Evolutionary conservation across 192 early-diverging fungal genomes (phyloP).

Genomic region (Physocladia obscura): DNA sequence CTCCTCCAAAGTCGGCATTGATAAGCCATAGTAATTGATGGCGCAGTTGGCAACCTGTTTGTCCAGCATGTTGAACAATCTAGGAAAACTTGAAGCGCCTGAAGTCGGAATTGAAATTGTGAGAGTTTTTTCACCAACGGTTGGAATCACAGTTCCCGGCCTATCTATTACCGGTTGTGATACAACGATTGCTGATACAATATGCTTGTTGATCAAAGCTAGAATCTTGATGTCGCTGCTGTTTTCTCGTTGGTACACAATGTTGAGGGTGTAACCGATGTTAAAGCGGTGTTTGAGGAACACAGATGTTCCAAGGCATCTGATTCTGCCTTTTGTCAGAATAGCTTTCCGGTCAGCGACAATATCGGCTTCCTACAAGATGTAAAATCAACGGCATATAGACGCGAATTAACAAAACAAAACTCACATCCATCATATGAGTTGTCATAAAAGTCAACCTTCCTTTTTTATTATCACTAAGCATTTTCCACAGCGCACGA

Average conservation of each 20-base stretch:
- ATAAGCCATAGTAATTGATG: slow-evolving; percentile 54
- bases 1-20: slow-evolving; percentile 61
- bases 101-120: slow-evolving; percentile 40
- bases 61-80: slow-evolving; percentile 52
- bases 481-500: slow-evolving; percentile 58
- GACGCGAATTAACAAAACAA: not conserved
- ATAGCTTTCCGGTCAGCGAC: slow-evolving; percentile 63
- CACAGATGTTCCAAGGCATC: slow-evolving; percentile 62
- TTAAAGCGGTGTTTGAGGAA: slow-evolving; percentile 70
- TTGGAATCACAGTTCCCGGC: not conserved
- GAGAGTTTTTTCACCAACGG: slow-evolving; percentile 44
- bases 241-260: not conserved
- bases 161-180: slow-evolving; percentile 16
- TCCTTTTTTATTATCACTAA: slow-evolving; percentile 56
- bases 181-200: slow-evolving; percentile 24
- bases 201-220: slow-evolving; percentile 35
- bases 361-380: slow-evolving; percentile 70
- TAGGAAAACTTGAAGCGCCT: slow-evolving; percentile 42
- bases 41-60: slow-evolving; percentile 28
- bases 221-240: slow-evolving; percentile 40
- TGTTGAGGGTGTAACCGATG: slow-evolving; percentile 57
- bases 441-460: slow-evolving; percentile 47
- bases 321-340: slow-evolving; percentile 63
- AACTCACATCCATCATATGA: slow-evolving; percentile 23
- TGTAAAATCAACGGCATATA: slow-evolving; percentile 43